Conservation (phyloP, 345 rosid genomes). For the Raphanus raphanistrum region DNA sequence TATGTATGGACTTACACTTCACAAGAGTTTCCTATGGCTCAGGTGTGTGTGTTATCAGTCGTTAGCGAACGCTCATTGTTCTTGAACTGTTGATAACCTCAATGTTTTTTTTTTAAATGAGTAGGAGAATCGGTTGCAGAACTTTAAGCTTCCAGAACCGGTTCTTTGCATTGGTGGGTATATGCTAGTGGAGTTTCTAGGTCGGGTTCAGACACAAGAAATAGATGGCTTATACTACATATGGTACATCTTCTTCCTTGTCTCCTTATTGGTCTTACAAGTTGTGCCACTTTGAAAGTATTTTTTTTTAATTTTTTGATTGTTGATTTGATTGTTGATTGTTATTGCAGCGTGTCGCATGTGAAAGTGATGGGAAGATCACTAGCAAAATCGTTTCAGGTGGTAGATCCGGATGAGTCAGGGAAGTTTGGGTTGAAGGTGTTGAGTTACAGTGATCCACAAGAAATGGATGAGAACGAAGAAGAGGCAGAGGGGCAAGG, state of each 20-base stretch:
- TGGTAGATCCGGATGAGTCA: slow-evolving; percentile 45
- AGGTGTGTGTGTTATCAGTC: slow-evolving; percentile 44
- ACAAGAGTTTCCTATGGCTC: slow-evolving; percentile 85
- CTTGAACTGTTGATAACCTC: background rate
- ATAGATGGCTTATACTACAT: slow-evolving; percentile 79
- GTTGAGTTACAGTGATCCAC: slow-evolving; percentile 45
- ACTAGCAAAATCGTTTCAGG: slow-evolving; percentile 51
- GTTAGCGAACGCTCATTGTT: background rate
- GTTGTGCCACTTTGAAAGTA: slow-evolving; percentile 3
- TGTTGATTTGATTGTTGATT: background rate
- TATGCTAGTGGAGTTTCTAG: slow-evolving; percentile 75
- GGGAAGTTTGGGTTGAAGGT: slow-evolving; percentile 58
- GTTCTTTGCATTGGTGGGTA: slow-evolving; percentile 78
- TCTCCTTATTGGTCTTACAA: too few relatives aligned
- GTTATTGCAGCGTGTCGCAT: slow-evolving; percentile 64
- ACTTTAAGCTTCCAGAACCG: slow-evolving; percentile 81
- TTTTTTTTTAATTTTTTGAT: background rate
- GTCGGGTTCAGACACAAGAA: slow-evolving; percentile 84
- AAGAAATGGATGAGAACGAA: slow-evolving; percentile 21
- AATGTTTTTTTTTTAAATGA: slow-evolving; percentile 15
- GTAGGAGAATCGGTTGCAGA: slow-evolving; percentile 76
- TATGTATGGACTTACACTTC: slow-evolving; percentile 85
- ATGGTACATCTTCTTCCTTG: slow-evolving; percentile 50
- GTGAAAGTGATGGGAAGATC: slow-evolving; percentile 69
- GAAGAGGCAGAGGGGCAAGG: background rate